Evolutionary conservation across 2,329 filamentous ascomycete species (phyloP), one percentile per base, ranked within the genome.

Genomic region (Whalleya microplaca): DNA sequence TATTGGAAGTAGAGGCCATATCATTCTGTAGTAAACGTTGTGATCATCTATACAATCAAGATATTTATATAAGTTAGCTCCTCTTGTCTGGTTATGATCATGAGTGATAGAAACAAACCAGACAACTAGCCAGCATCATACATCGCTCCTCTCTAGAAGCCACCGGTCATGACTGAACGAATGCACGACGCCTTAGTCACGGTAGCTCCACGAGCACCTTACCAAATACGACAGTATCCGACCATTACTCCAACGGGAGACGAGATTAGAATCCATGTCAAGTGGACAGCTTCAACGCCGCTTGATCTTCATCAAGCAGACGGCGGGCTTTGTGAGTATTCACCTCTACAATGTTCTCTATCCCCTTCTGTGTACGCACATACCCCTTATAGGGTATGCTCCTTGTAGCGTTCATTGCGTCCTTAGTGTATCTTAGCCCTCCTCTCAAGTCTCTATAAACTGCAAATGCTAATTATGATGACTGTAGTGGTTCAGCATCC

Each of bases 281-380:
- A 80, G 55, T 88, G 82, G 81, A 84, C 83, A 1, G 79, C 83
- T 2, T 85, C 84, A 1, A 84, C 82, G 1, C 85, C 85, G 0
- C 73, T 88, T 0, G 84, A 88, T 62, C 72, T 88, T 5, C 85
- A 88, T 69, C 80, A 84, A 56, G 81, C 83, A 44, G 84, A 87
- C 63, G 84, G 84, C 37, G 83, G 82, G 0, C 72, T 88, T 0
- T 67, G 32, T 37, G 14, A 37, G 32, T 37, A 16, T 3, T 3
- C 32, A 5, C 10, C 32, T 16, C n/a, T n/a, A n/a, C n/a, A n/a
- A 16, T 8, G 32, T 37, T 12, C 32, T 37, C 14, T 37, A 3
- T 12, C 32, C 14, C 32, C 10, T 37, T 6, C 32, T 14, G 32
- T 37, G 14, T 37, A 37, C 8, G 32, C 10, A 37, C 8, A 12